phyloP scores from a whole-genome alignment of 768 basidiomycete species.

The Rubroboletus pulcherrimus region DNA sequence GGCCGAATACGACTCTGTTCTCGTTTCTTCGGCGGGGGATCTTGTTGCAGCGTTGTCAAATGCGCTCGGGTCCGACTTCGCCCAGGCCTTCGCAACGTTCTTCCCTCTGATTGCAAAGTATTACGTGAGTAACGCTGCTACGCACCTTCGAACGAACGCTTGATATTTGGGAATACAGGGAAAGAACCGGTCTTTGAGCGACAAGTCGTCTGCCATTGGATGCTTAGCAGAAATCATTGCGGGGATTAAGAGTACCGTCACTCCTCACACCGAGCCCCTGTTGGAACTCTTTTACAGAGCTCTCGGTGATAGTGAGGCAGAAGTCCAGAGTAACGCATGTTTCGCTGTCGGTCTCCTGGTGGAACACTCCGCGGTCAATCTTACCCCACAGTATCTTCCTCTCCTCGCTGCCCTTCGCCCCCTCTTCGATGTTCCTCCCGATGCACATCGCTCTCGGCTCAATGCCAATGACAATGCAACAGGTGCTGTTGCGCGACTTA shows the following conservation, averaged over 20 bases:
- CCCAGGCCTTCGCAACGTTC: constrained; percentile 79
- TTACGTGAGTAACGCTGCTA: constrained; percentile 57
- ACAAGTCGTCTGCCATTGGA: constrained; percentile 91
- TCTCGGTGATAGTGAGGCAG: constrained; percentile 79
- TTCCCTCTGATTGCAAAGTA: constrained; percentile 87
- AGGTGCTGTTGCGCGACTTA: constrained; percentile 86
- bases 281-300: constrained; percentile 83
- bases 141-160: not conserved
- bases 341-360: constrained; percentile 91
- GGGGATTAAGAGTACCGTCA: constrained; percentile 84
- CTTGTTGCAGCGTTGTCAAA: constrained; percentile 87
- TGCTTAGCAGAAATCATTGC: constrained; percentile 93
- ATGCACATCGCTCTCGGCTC: constrained; percentile 59
- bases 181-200: constrained; percentile 81
- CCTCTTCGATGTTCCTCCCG: constrained; percentile 65
- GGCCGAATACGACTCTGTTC: constrained; percentile 94
- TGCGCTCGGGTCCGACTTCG: constrained; percentile 82
- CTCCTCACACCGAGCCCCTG: constrained; percentile 76
- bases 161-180: constrained; percentile 44
- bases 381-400: constrained; percentile 74
- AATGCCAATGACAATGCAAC: constrained; percentile 97
- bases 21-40: constrained; percentile 92
- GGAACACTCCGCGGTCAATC: constrained; percentile 78
- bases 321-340: constrained; percentile 94
- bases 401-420: constrained; percentile 79